phyloP scores from a whole-genome alignment of 257 asterid genomes.

The Nicotiana otophora region DNA sequence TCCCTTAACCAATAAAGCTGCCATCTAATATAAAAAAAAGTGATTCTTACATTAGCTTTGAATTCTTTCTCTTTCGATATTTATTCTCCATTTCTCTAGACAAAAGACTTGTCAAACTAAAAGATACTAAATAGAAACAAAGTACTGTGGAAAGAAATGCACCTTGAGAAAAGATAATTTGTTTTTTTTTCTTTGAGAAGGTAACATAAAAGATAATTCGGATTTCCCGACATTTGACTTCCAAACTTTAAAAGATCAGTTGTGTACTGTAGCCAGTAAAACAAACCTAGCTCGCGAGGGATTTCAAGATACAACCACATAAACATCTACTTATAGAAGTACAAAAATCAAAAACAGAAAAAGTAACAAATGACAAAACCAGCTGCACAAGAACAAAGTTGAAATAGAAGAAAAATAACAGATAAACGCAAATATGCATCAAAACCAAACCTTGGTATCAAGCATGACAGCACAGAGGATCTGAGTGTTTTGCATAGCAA shows the following conservation, averaged over 20 bases:
- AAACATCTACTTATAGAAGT: no score
- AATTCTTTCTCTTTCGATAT: no score
- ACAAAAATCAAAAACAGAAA: background rate
- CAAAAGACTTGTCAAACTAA: background rate
- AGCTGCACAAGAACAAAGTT: background rate
- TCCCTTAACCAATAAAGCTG: no score
- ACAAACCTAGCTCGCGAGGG: background rate
- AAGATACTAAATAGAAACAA: no score
- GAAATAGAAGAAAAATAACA: background rate
- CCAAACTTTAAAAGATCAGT: background rate
- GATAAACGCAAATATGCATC: background rate
- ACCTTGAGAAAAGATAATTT: background rate
- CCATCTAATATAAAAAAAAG: no score
- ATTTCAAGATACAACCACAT: background rate
- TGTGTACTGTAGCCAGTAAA: no score
- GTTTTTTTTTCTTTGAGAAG: no score
- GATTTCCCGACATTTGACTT: background rate
- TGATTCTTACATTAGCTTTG: no score
- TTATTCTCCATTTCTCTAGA: no score
- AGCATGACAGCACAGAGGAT: conserved; percentile 84
- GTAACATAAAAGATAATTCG: background rate
- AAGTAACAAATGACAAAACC: background rate
- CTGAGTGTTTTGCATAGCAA: conserved; percentile 65
- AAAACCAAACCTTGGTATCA: conserved; percentile 61
- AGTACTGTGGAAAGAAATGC: background rate